Conservation (phyloP, 306 rosid genomes). For the Prunus padus region DNA sequence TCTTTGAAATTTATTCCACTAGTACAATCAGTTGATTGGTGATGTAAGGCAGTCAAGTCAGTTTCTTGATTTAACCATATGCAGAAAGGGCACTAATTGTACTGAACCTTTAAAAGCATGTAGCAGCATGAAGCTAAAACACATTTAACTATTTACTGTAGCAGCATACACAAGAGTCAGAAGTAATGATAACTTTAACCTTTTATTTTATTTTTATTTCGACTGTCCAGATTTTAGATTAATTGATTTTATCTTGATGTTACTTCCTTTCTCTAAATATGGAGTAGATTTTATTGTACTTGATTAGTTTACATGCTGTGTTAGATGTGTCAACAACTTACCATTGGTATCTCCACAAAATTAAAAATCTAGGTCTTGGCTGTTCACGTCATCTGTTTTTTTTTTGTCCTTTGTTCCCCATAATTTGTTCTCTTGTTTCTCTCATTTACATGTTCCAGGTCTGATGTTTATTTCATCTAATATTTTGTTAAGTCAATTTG, state of each 20-base stretch:
- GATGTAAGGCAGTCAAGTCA: background rate
- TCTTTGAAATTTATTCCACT: background rate
- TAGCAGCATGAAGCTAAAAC: background rate
- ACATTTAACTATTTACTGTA: background rate
- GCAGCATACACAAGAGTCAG: background rate
- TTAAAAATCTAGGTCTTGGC: background rate
- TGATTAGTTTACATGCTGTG: background rate
- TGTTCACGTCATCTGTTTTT: background rate
- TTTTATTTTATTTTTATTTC: no score
- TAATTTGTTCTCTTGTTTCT: background rate
- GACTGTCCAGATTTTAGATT: background rate
- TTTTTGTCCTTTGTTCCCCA: background rate
- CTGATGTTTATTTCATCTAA: background rate
- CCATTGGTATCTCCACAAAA: background rate
- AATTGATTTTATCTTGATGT: background rate
- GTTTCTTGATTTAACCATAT: background rate
- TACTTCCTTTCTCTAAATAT: background rate
- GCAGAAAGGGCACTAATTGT: background rate
- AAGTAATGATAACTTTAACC: background rate
- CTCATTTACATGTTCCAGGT: background rate
- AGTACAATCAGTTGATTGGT: background rate
- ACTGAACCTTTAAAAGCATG: background rate
- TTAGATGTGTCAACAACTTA: background rate
- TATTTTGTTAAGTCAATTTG: constrained; percentile 7
- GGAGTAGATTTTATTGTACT: background rate